A percentile compares a stretch with the other conserved stretches of the same genome.
phyloP scores from a whole-genome alignment of 2,329 filamentous ascomycete species.

The Gliomastix tumulicola region DNA sequence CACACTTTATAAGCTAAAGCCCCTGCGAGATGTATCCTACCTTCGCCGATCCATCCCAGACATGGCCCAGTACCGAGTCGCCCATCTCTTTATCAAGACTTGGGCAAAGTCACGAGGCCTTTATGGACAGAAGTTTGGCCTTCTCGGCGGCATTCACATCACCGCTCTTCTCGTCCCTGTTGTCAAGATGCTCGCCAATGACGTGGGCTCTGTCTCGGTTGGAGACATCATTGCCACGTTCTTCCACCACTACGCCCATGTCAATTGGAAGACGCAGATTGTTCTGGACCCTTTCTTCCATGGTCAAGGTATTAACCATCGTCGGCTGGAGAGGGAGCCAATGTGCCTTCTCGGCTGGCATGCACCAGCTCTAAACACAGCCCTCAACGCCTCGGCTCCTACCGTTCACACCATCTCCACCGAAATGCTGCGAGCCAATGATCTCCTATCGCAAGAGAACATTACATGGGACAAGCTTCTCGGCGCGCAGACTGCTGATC shows the following conservation, averaged over 20 bases:
- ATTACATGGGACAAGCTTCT: conserved; percentile 35
- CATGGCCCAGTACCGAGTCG: conserved; percentile 46
- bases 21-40: conserved; percentile 55
- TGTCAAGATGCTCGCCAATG: conserved; percentile 43
- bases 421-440: conserved; percentile 42
- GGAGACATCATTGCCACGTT: conserved; percentile 51
- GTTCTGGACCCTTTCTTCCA: conserved; percentile 57
- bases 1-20: conserved; percentile 56
- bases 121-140: conserved; percentile 59
- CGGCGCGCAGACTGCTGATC: background rate
- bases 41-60: conserved; percentile 54
- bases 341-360: conserved; percentile 59
- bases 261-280: conserved; percentile 48
- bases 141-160: conserved; percentile 59
- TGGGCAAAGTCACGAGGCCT: conserved; percentile 58
- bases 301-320: conserved; percentile 10
- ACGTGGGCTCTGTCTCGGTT: conserved; percentile 28
- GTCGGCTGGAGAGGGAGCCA: conserved; percentile 43
- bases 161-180: conserved; percentile 53
- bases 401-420: conserved; percentile 41
- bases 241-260: conserved; percentile 54
- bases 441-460: conserved; percentile 23
- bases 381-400: conserved; percentile 43
- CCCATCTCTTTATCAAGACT: conserved; percentile 51
- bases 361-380: conserved; percentile 53